phyloP scores from a whole-genome alignment of 495 filamentous ascomycete genomes.

The Neurospora intermedia region DNA sequence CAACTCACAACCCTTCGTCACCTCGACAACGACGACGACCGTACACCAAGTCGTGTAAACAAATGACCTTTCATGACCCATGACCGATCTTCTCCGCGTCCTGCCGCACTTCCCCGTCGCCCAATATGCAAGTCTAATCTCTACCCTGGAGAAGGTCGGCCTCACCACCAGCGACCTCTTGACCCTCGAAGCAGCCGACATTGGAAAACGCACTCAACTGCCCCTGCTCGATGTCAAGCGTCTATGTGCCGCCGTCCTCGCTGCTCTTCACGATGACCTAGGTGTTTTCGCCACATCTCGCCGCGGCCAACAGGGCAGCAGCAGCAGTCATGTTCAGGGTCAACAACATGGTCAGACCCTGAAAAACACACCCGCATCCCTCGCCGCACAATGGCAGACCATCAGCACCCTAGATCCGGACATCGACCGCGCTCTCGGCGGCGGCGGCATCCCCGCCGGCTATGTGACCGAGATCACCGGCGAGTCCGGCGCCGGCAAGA shows the following conservation, averaged over 20 bases:
- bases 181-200: slow-evolving; percentile 68
- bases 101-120: slow-evolving; percentile 67
- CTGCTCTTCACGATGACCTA: slow-evolving; percentile 54
- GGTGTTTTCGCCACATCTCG: slow-evolving; percentile 26
- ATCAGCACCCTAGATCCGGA: slow-evolving; percentile 73
- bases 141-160: slow-evolving; percentile 61
- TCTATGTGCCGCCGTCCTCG: slow-evolving; percentile 51
- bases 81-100: slow-evolving; percentile 82
- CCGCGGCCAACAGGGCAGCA: neutral
- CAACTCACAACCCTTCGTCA: neutral
- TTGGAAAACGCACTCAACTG: slow-evolving; percentile 77
- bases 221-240: slow-evolving; percentile 69
- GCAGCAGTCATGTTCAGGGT: neutral
- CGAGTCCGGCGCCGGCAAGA: slow-evolving; percentile 93
- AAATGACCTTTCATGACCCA: slow-evolving; percentile 22
- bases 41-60: neutral
- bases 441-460: slow-evolving; percentile 66
- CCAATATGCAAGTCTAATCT: slow-evolving; percentile 62
- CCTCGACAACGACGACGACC: neutral
- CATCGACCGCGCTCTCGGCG: slow-evolving; percentile 66
- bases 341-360: slow-evolving; percentile 2
- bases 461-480: slow-evolving; percentile 86
- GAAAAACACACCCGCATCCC: slow-evolving; percentile 29
- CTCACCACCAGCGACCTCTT: slow-evolving; percentile 79
- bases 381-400: slow-evolving; percentile 37